phyloP scores from a whole-genome alignment of 2,329 filamentous ascomycete species.

The Exophiala aquamarina region DNA sequence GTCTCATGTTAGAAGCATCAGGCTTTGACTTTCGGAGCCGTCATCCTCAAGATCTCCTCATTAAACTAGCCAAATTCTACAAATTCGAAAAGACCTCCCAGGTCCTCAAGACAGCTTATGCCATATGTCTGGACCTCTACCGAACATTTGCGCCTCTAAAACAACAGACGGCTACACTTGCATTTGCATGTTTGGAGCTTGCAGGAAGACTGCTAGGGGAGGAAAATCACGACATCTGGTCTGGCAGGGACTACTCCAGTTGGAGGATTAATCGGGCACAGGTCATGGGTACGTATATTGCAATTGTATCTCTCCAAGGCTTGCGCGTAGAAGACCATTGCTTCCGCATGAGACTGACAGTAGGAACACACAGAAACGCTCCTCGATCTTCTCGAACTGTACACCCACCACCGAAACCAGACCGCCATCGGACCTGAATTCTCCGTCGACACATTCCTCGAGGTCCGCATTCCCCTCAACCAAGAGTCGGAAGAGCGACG shows the following conservation, averaged over 20 bases:
- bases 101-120: conserved; percentile 70
- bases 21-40: conserved; percentile 92
- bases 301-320: too few relatives aligned
- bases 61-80: conserved; percentile 71
- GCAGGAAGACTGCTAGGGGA: conserved; percentile 64
- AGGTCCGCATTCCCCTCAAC: conserved; percentile 83
- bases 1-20: conserved; percentile 87
- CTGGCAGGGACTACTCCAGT: conserved; percentile 49
- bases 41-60: conserved; percentile 79
- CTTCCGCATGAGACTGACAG: too few relatives aligned
- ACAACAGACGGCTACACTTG: conserved; percentile 82
- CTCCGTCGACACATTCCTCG: conserved; percentile 76
- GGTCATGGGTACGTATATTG: conserved; percentile 50
- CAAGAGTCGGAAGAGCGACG: conserved; percentile 68
- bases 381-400: conserved; percentile 87
- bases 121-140: conserved; percentile 84
- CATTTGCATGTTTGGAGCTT: conserved; percentile 77
- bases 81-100: conserved; percentile 51
- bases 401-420: conserved; percentile 75
- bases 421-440: conserved; percentile 74
- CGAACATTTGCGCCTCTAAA: conserved; percentile 92
- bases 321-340: too few relatives aligned
- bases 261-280: conserved; percentile 48
- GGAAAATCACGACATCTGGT: conserved; percentile 52
- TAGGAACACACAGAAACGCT: conserved; percentile 70